Evolutionary conservation across 441 rosid species (phyloP).

Genomic region (Mallotus japonicus): DNA sequence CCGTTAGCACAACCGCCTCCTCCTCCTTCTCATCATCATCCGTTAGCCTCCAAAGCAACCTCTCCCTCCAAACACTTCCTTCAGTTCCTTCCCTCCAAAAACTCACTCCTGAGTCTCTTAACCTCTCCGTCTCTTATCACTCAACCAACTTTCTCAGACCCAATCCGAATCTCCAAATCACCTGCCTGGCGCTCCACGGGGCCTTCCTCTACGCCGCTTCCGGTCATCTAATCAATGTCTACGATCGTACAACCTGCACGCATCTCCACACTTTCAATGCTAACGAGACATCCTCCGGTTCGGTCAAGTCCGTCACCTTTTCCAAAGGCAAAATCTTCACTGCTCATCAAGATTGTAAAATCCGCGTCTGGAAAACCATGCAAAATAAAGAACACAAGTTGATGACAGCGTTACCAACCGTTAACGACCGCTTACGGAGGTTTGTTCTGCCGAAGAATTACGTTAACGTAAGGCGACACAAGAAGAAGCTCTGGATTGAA

Average conservation of each 20-base stretch:
- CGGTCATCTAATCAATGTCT: slow-evolving; percentile 60
- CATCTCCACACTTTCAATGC: slow-evolving; percentile 46
- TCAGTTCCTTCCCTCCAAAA: slow-evolving; percentile 81
- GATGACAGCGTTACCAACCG: slow-evolving; percentile 65
- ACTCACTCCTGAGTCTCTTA: slow-evolving; percentile 33
- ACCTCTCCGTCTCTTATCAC: slow-evolving; percentile 43
- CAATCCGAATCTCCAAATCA: slow-evolving; percentile 42
- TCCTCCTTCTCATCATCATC: slow-evolving; percentile 5
- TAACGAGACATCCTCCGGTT: slow-evolving; percentile 55
- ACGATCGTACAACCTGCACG: slow-evolving; percentile 41
- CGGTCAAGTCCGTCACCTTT: slow-evolving; percentile 61
- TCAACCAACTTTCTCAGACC: slow-evolving; percentile 41
- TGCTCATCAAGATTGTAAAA: slow-evolving; percentile 80
- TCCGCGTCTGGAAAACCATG: slow-evolving; percentile 77
- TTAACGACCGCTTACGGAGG: slow-evolving; percentile 73
- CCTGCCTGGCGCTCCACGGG: slow-evolving; percentile 56
- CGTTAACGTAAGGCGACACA: slow-evolving; percentile 73
- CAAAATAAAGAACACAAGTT: slow-evolving; percentile 42
- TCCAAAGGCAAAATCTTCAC: slow-evolving; percentile 60
- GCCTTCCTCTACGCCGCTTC: slow-evolving; percentile 65
- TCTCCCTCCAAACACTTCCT: slow-evolving; percentile 75
- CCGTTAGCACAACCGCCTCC: slow-evolving; percentile 29
- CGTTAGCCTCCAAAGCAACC: slow-evolving; percentile 59
- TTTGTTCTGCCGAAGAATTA: slow-evolving; percentile 74
- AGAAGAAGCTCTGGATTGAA: slow-evolving; percentile 71